Conservation (phyloP, 768 basidiomycete genomes). For the Saitozyma sp. region DNA sequence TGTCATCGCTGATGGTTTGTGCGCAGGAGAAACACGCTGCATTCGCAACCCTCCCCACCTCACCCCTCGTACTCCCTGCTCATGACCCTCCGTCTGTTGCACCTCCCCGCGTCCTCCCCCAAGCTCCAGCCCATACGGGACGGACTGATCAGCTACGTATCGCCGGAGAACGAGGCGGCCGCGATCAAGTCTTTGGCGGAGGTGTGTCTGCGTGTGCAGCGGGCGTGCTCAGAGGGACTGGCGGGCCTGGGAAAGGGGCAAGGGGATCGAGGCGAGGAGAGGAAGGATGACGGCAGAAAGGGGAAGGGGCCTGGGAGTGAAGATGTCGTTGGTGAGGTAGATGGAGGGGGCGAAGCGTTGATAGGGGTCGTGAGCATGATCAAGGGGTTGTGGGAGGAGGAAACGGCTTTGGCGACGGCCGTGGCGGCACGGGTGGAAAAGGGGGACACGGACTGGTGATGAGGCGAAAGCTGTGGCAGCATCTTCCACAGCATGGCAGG, state of each 20-base stretch:
- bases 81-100: constrained; percentile 39
- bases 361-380: not conserved
- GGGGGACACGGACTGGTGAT: constrained; percentile 12
- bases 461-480: not conserved
- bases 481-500: not conserved
- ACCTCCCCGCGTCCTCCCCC: constrained; percentile 27
- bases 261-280: not conserved
- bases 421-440: constrained; percentile 9
- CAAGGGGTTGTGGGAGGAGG: constrained; percentile 11
- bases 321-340: not conserved
- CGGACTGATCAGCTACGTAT: constrained; percentile 38
- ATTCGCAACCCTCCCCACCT: constrained; percentile 62
- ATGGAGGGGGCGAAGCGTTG: not conserved
- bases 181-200: constrained; percentile 16
- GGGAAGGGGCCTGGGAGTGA: not conserved
- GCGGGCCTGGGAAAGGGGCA: not conserved
- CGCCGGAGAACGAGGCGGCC: constrained; percentile 38
- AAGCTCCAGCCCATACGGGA: constrained; percentile 12
- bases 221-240: too few relatives aligned
- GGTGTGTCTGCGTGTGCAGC: constrained; percentile 13
- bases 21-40: constrained; percentile 75
- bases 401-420: constrained; percentile 1
- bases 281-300: not conserved
- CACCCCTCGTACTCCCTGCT: constrained; percentile 72
- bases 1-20: not conserved